Evolutionary conservation across 2,329 filamentous ascomycete genomes (phyloP).

Genomic region (Aspergillus fructus): DNA sequence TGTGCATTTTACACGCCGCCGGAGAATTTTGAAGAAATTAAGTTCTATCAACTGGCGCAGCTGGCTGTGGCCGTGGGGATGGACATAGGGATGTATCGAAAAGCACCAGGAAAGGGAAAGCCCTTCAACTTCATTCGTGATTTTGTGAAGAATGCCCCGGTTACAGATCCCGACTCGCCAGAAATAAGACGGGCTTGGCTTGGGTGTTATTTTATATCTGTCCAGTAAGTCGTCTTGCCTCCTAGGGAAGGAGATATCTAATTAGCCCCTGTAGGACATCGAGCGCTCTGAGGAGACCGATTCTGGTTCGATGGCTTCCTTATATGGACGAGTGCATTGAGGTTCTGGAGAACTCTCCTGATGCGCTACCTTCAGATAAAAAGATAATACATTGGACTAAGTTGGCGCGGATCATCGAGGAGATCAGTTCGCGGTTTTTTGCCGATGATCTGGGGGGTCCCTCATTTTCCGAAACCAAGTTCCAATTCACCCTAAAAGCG

Average conservation of each 20-base stretch:
- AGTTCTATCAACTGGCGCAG: conserved; percentile 85
- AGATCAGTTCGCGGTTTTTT: conserved; percentile 65
- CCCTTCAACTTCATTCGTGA: conserved; percentile 38
- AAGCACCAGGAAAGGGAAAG: conserved; percentile 39
- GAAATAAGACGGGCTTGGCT: conserved; percentile 61
- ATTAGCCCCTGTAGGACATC: conserved; percentile 46
- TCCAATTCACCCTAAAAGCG: conserved; percentile 62
- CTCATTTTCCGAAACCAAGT: conserved; percentile 61
- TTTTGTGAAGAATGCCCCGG: conserved; percentile 37
- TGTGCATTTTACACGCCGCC: conserved; percentile 86
- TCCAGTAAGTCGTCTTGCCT: conserved; percentile 43
- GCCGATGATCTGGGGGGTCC: conserved; percentile 62
- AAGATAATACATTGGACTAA: conserved; percentile 58
- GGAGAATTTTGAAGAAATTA: conserved; percentile 78
- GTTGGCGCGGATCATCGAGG: conserved; percentile 64
- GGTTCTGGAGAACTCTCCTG: conserved; percentile 55
- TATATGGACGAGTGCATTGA: conserved; percentile 64
- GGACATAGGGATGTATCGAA: conserved; percentile 73
- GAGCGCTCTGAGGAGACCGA: conserved; percentile 58
- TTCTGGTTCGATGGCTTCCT: conserved; percentile 60
- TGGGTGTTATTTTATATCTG: conserved; percentile 61
- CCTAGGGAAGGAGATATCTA: neutral
- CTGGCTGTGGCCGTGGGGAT: conserved; percentile 78
- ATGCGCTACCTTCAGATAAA: conserved; percentile 58
- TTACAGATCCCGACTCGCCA: conserved; percentile 51